Conservation (phyloP, 2,329 filamentous ascomycete genomes). For the Apiospora pterosperma region DNA sequence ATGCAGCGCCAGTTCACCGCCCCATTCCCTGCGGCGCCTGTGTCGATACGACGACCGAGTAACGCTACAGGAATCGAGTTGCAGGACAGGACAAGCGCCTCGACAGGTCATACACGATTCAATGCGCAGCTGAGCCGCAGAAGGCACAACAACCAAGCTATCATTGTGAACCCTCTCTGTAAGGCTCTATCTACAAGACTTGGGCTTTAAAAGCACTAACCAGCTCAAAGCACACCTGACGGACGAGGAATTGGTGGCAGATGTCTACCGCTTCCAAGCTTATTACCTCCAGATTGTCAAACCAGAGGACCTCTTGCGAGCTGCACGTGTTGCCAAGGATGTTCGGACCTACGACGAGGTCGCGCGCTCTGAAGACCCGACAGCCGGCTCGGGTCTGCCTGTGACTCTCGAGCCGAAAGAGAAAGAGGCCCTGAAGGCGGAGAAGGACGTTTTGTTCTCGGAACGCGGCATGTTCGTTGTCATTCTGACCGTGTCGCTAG, state of each 20-base stretch:
- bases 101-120: conserved; percentile 13
- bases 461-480: conserved; percentile 37
- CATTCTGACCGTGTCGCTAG: conserved; percentile 39
- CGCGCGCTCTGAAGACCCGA: conserved; percentile 22
- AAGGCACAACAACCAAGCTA: conserved; percentile 28
- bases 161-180: conserved; percentile 36
- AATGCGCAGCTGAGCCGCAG: conserved; percentile 22
- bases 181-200: neutral
- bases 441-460: conserved; percentile 36
- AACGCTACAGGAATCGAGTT: neutral
- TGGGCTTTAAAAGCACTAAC: neutral
- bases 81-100: neutral
- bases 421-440: conserved; percentile 33
- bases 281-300: neutral
- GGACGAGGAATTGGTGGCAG: conserved; percentile 33
- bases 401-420: conserved; percentile 33
- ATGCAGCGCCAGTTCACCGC: neutral
- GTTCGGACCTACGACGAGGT: conserved; percentile 35
- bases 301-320: conserved; percentile 22
- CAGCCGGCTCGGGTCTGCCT: conserved; percentile 19
- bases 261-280: conserved; percentile 29
- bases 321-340: conserved; percentile 39
- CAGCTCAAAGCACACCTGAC: conserved; percentile 30
- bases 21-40: neutral
- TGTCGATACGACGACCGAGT: neutral